Percentiles rank a stretch among this genome's conserved stretches.
phyloP scores from a whole-genome alignment of 345 rosid genomes.

The Eutrema heterophyllum region DNA sequence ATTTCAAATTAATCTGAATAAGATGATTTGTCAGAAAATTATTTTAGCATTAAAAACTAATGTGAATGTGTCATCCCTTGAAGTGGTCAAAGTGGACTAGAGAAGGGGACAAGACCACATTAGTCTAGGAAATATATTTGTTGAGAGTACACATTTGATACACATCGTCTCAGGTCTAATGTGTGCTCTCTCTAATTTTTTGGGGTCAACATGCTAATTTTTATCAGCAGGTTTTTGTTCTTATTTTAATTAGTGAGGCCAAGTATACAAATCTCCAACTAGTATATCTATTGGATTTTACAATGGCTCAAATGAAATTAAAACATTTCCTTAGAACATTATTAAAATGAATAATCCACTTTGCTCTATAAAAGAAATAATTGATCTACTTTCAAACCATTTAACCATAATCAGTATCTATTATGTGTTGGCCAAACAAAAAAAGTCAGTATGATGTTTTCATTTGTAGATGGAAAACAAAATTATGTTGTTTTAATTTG shows the following conservation, averaged over 20 bases:
- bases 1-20: background rate
- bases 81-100: conserved; percentile 25
- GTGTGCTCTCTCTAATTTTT: background rate
- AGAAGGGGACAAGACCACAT: background rate
- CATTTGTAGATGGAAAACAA: background rate
- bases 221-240: background rate
- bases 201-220: background rate
- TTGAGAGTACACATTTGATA: background rate
- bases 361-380: background rate
- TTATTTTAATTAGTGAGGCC: background rate
- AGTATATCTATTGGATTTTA: background rate
- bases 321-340: background rate
- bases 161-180: background rate
- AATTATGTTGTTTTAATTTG: background rate
- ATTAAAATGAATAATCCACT: background rate
- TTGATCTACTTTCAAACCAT: background rate
- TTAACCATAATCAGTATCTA: background rate
- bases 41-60: background rate
- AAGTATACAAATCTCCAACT: background rate
- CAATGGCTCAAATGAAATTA: background rate
- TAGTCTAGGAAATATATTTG: conserved; percentile 6
- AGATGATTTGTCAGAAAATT: background rate
- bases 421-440: too few relatives aligned
- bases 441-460: background rate
- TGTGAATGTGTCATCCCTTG: background rate